phyloP scores from a whole-genome alignment of 768 basidiomycete species.

The Xerocomellus amylosporus region DNA sequence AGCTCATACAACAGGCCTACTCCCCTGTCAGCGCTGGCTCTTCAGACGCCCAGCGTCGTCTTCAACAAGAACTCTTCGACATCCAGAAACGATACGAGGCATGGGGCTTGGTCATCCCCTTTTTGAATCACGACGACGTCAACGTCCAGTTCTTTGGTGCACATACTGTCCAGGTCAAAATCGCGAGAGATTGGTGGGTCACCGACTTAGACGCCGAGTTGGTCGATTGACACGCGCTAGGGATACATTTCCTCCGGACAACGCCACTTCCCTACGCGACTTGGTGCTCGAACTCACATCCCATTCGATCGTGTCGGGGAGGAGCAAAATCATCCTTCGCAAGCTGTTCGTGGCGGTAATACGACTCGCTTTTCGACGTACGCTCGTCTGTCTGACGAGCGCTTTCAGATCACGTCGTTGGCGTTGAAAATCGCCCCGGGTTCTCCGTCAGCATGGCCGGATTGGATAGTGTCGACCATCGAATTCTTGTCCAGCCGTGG shows the following conservation, averaged over 20 bases:
- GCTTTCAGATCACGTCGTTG: slow-evolving; percentile 56
- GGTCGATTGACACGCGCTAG: slow-evolving; percentile 37
- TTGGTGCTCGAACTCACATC: slow-evolving; percentile 69
- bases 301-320: slow-evolving; percentile 56
- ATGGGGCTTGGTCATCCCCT: slow-evolving; percentile 80
- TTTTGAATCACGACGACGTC: slow-evolving; percentile 65
- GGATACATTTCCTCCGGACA: slow-evolving; percentile 69
- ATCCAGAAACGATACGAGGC: slow-evolving; percentile 75
- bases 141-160: slow-evolving; percentile 96
- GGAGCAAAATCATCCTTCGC: slow-evolving; percentile 70
- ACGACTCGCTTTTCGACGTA: background rate
- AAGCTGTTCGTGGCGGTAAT: slow-evolving; percentile 84
- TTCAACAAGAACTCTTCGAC: slow-evolving; percentile 73
- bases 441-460: slow-evolving; percentile 61
- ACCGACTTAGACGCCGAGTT: background rate
- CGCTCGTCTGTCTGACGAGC: slow-evolving; percentile 5
- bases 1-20: slow-evolving; percentile 73
- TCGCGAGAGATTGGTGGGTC: slow-evolving; percentile 83
- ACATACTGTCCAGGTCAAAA: slow-evolving; percentile 92
- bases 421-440: slow-evolving; percentile 68
- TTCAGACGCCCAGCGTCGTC: slow-evolving; percentile 56
- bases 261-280: slow-evolving; percentile 57
- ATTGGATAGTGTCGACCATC: slow-evolving; percentile 71
- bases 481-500: slow-evolving; percentile 59
- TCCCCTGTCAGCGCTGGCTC: slow-evolving; percentile 48